Base-by-base conservation (phyloP, 495 filamentous ascomycete species). In the Neurospora sp. region DNA sequence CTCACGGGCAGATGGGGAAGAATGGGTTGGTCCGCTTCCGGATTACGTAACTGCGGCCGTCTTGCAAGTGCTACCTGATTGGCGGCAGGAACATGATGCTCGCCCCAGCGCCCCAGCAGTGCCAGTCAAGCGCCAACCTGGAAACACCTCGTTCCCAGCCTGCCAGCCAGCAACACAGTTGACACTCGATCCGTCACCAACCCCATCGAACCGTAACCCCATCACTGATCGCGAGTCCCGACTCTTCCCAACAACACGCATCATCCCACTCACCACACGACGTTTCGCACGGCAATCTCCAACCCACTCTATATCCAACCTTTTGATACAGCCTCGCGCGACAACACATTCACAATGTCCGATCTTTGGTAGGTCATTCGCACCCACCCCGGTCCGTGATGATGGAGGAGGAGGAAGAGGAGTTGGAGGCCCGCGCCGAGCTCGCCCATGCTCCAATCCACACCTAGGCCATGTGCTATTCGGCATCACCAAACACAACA, bases 361-460 rank as follows among this genome's bases (percentile, higher is more conserved):
- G 82, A 83, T 75, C 78, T 77, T 78, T 83, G 82, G 79, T 83
- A 82, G 80, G 82, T 79, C 69, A 70, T 77, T 81, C 76, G 80
- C 82, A 66, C 14, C 54, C 27, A 66, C 54, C 54, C 54, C 27
- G 54, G 54, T 66, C 54, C 27, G 27, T 12, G 54, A 66, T 66
- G 54, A 66, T 66, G 54, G 10, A 23, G 46, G 46, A 54, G n/a
- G 46, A 62, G 23, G 23, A 62, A 12, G 54, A 62, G 54, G 54
- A 66, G 54, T 66, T 35, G 27, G 27, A 66, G 54, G 27, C 54
- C 27, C 27, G 74, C 70, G 78, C 76, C 72, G 69, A 76, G 77
- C 69, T 77, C 70, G 76, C 62, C 75, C 62, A 44, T 74, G n/a
- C 46, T 74, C 42, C 74, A 69, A 75, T 69, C 78, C 77, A 75